phyloP scores from a whole-genome alignment of 306 rosid genomes.

The Mimosa pudica region DNA sequence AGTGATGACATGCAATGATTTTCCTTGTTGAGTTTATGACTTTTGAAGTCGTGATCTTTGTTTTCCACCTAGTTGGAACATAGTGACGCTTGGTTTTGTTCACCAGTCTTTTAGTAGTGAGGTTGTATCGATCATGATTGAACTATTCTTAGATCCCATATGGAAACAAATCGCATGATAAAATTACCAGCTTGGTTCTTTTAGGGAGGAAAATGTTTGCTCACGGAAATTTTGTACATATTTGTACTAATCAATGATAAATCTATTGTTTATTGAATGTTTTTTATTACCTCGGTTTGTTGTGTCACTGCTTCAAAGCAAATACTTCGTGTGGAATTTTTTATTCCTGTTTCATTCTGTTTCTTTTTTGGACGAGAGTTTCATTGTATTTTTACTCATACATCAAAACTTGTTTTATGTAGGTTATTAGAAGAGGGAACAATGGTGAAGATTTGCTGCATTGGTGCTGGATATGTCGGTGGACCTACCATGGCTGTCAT shows the following conservation, averaged over 20 bases:
- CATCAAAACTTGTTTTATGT: slow-evolving; percentile 35
- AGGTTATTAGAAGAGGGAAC: slow-evolving; percentile 51
- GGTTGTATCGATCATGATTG: background rate
- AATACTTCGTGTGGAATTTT: slow-evolving; percentile 6
- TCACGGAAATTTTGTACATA: background rate
- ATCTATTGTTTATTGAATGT: slow-evolving; percentile 4
- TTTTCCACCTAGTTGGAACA: background rate
- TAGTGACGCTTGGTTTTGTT: slow-evolving; percentile 9
- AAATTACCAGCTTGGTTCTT: slow-evolving; percentile 10
- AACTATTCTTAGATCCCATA: slow-evolving; percentile 17
- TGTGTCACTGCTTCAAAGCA: slow-evolving; percentile 5
- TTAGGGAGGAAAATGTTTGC: slow-evolving; percentile 10
- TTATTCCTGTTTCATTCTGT: slow-evolving; percentile 14
- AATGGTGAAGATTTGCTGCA: slow-evolving; percentile 99
- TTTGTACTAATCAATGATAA: background rate
- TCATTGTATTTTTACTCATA: slow-evolving; percentile 33
- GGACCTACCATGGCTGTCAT: slow-evolving; percentile 99
- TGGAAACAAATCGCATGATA: slow-evolving; percentile 1
- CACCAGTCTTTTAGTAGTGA: background rate
- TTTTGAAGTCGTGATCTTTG: slow-evolving; percentile 1
- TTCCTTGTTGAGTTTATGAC: slow-evolving; percentile 1
- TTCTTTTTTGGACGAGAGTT: no score
- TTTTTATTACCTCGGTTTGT: background rate
- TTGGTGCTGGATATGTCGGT: slow-evolving; percentile 99
- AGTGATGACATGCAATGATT: background rate